A percentile compares a stretch with the other conserved stretches of the same genome.
These are phyloP conservation scores for Thermomucor indicae-seudaticae DNA, from an alignment of 371 early-diverging fungal species.

Conservation along the genomic window DNA sequence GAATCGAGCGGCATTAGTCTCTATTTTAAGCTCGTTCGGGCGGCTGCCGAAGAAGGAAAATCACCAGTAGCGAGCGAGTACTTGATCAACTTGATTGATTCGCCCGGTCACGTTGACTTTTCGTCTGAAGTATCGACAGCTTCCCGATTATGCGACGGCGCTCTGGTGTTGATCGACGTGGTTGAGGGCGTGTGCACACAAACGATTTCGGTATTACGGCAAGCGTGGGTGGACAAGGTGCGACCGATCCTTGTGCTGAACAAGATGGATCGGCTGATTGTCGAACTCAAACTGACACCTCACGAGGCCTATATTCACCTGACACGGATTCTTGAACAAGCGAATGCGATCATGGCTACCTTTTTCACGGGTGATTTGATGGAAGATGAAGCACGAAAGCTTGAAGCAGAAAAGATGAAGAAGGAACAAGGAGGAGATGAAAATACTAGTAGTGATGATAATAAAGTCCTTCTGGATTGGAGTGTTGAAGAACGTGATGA, in stretches of 20 bases:
- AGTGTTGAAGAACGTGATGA: conserved; percentile 87
- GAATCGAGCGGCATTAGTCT: conserved; percentile 96
- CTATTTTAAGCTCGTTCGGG: conserved; percentile 70
- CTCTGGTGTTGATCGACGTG: conserved; percentile 96
- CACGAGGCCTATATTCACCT: conserved; percentile 89
- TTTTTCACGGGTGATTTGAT: conserved; percentile 88
- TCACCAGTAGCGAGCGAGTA: conserved; percentile 60
- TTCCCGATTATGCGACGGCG: conserved; percentile 96
- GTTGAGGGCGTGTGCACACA: conserved; percentile 99
- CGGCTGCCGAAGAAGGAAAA: conserved; percentile 14
- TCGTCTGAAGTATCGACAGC: conserved; percentile 96
- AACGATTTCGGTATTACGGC: conserved; percentile 93
- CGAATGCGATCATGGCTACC: conserved; percentile 92
- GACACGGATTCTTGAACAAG: conserved; percentile 90
- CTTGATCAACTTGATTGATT: conserved; percentile 97
- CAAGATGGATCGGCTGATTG: conserved; percentile 97
- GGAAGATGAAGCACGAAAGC: conserved; percentile 78
- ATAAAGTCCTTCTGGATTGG: conserved; percentile 67
- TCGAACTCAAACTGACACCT: conserved; percentile 90
- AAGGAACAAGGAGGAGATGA: too few species aligned
- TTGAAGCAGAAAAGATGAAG: conserved; percentile 51
- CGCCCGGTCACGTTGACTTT: conserved; percentile 99
- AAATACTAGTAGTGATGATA: too few species aligned
- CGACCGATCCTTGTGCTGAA: conserved; percentile 95
- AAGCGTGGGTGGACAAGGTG: conserved; percentile 91